Percentiles rank a stretch among this genome's conserved stretches.
These are phyloP conservation scores for Inga oerstediana DNA, from an alignment of 306 rosid genomes.

Conservation along the genomic window DNA sequence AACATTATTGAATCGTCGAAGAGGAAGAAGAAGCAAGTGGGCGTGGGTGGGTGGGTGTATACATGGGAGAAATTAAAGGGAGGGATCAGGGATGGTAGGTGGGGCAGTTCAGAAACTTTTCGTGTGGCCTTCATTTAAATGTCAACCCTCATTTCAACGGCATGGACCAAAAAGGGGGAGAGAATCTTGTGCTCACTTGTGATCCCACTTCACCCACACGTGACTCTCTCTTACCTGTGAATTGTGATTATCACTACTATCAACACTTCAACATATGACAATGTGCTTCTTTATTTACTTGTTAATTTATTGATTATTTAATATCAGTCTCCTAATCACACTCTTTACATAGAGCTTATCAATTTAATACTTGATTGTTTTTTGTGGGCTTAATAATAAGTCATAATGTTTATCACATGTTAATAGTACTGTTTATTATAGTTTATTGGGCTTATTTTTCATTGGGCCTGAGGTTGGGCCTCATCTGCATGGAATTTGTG, in stretches of 20 bases:
- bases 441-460: not conserved
- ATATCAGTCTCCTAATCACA: not conserved
- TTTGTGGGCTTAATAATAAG: not conserved
- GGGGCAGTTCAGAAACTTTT: constrained; percentile 17
- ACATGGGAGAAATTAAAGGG: not conserved
- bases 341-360: not conserved
- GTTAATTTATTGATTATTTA: not conserved
- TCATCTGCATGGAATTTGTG: not conserved
- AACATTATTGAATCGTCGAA: not conserved
- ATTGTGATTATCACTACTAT: not conserved
- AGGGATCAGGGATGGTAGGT: not conserved
- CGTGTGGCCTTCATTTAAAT: constrained; percentile 37
- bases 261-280: not conserved
- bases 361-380: not conserved
- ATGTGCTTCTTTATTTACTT: no score
- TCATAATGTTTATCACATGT: not conserved
- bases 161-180: constrained; percentile 29
- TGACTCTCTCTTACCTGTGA: not conserved
- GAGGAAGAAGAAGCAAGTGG: not conserved
- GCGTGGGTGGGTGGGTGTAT: not conserved
- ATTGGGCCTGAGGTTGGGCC: not conserved
- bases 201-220: not conserved
- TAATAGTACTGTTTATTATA: not conserved
- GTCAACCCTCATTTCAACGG: constrained; percentile 45
- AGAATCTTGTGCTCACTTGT: constrained; percentile 25